These are phyloP conservation scores for Plicaturopsis crispa DNA, from an alignment of 768 basidiomycete genomes.

Conservation along the genomic window DNA sequence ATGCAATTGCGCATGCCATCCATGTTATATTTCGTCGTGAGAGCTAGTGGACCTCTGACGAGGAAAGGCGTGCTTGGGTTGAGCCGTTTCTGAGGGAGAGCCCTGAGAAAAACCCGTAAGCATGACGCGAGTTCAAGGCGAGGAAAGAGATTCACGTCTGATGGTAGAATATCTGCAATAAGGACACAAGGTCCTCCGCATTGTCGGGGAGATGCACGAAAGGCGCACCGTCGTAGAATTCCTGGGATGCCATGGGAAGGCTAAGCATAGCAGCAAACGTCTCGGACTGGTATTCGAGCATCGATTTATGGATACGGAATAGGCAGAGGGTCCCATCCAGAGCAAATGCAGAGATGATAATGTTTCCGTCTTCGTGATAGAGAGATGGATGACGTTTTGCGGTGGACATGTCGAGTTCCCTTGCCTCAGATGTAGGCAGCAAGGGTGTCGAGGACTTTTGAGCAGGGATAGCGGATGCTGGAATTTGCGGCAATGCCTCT, in stretches of 20 bases:
- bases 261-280: constrained; percentile 12
- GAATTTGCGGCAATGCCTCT: no score
- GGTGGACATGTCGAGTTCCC: no score
- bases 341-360: constrained; percentile 18
- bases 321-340: no score
- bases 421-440: no score
- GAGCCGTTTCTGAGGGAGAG: constrained; percentile 9
- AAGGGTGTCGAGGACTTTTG: no score
- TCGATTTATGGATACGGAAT: constrained; percentile 12
- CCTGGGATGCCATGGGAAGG: constrained; percentile 5
- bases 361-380: constrained; percentile 24
- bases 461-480: no score
- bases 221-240: constrained; percentile 10
- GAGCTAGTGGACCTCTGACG: constrained; percentile 21
- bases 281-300: constrained; percentile 9
- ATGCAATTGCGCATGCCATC: constrained; percentile 22
- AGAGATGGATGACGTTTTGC: constrained; percentile 17
- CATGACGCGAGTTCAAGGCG: not conserved
- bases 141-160: constrained; percentile 5
- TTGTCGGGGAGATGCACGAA: constrained; percentile 12
- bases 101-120: constrained; percentile 6
- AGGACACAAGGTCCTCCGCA: constrained; percentile 7
- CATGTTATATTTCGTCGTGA: constrained; percentile 28
- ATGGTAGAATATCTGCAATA: constrained; percentile 8
- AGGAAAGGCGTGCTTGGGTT: constrained; percentile 23